phyloP scores from a whole-genome alignment of 257 asterid genomes.

The Petrea volubilis region DNA sequence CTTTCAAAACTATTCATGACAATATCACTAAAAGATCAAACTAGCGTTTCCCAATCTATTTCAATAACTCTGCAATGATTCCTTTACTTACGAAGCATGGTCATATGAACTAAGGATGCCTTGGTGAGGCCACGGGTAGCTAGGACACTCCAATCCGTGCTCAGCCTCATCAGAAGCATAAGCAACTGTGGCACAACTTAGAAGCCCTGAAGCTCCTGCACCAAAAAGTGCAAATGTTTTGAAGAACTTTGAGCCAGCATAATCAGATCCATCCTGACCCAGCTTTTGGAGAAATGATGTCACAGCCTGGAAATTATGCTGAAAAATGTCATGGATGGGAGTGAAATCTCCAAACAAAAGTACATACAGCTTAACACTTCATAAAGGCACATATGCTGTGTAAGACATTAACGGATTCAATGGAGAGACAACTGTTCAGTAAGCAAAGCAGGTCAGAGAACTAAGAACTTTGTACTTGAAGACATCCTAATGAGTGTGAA shows the following conservation, averaged over 20 bases:
- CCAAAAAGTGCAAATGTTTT: slow-evolving; percentile 48
- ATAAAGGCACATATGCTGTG: not conserved
- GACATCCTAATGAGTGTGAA: not conserved
- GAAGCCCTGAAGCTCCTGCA: slow-evolving; percentile 60
- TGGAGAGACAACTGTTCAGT: not conserved
- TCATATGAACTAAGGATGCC: slow-evolving; percentile 72
- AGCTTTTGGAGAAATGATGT: slow-evolving; percentile 30
- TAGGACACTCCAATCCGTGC: slow-evolving; percentile 60
- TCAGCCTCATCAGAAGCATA: slow-evolving; percentile 66
- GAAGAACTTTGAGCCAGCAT: slow-evolving; percentile 39
- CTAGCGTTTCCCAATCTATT: not conserved
- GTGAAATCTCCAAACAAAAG: not conserved
- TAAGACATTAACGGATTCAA: not conserved
- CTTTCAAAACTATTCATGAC: not conserved
- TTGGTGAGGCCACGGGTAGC: slow-evolving; percentile 73
- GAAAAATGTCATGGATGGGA: slow-evolving; percentile 4
- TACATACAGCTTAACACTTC: not conserved
- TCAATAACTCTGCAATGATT: not conserved
- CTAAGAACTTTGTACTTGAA: not conserved
- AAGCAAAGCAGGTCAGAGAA: slow-evolving; percentile 1
- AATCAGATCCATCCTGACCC: slow-evolving; percentile 38
- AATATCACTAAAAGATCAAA: not conserved
- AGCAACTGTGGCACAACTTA: slow-evolving; percentile 52
- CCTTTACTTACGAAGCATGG: slow-evolving; percentile 64
- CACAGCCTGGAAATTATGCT: slow-evolving; percentile 29